Conservation (phyloP, 2,329 filamentous ascomycete species). For the Colletotrichum spaethianum region DNA sequence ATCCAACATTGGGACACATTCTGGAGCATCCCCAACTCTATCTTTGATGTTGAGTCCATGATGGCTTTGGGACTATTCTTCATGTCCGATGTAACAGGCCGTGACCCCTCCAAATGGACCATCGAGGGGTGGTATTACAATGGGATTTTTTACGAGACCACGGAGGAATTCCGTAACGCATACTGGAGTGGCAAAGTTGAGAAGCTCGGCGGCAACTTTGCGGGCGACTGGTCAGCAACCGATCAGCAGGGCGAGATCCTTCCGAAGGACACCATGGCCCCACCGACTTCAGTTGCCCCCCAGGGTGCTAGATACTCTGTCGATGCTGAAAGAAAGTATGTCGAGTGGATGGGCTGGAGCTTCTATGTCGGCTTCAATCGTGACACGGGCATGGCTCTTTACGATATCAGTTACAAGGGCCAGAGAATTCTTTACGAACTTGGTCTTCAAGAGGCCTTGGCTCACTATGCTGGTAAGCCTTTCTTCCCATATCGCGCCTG, state of each 20-base stretch:
- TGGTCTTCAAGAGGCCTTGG: slow-evolving; percentile 68
- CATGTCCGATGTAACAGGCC: slow-evolving; percentile 63
- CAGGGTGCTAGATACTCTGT: slow-evolving; percentile 58
- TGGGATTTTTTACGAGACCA: slow-evolving; percentile 65
- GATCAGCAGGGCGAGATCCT: slow-evolving; percentile 56
- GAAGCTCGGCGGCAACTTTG: slow-evolving; percentile 62
- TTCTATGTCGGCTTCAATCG: slow-evolving; percentile 67
- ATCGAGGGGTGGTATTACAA: slow-evolving; percentile 69
- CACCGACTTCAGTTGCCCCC: slow-evolving; percentile 47
- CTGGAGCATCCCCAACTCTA: slow-evolving; percentile 54
- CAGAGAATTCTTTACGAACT: slow-evolving; percentile 70
- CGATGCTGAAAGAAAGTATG: slow-evolving; percentile 58
- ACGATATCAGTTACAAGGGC: slow-evolving; percentile 68
- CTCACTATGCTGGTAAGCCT: slow-evolving; percentile 70
- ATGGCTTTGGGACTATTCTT: slow-evolving; percentile 62
- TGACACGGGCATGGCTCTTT: slow-evolving; percentile 64
- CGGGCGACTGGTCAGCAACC: slow-evolving; percentile 62
- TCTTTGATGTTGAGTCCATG: slow-evolving; percentile 59
- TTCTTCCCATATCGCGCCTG: slow-evolving; percentile 65
- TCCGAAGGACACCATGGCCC: slow-evolving; percentile 52
- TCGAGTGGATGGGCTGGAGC: slow-evolving; percentile 66
- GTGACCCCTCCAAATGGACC: slow-evolving; percentile 65
- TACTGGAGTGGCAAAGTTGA: slow-evolving; percentile 59
- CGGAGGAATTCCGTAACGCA: slow-evolving; percentile 61
- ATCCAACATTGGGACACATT: slow-evolving; percentile 64